Evolutionary conservation across 805 yeast genomes (phyloP).

Genomic region (Metschnikowia lunata): DNA sequence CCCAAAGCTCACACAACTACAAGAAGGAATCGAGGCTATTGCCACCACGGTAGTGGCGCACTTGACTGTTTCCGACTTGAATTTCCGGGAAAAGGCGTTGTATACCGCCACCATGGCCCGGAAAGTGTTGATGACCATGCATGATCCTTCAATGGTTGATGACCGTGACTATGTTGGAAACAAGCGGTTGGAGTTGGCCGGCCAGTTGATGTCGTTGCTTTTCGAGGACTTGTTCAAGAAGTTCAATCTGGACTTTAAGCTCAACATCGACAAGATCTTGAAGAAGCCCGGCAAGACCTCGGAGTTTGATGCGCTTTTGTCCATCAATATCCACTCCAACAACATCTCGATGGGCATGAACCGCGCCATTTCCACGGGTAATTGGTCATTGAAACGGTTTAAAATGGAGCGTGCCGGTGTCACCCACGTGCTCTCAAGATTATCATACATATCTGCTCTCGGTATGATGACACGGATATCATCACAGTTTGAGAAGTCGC

Average conservation of each 20-base stretch:
- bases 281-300: conserved; percentile 92
- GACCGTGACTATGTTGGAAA: conserved; percentile 98
- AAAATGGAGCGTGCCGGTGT: conserved; percentile 99
- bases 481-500: conserved; percentile 96
- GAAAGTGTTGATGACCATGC: conserved; percentile 92
- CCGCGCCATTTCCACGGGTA: conserved; percentile 96
- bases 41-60: conserved; percentile 97
- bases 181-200: conserved; percentile 94
- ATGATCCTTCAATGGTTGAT: conserved; percentile 92
- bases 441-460: conserved; percentile 88
- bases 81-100: conserved; percentile 89
- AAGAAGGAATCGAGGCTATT: conserved; percentile 94
- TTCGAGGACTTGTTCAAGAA: conserved; percentile 97
- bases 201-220: conserved; percentile 89
- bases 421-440: conserved; percentile 88
- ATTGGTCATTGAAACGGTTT: conserved; percentile 97
- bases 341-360: conserved; percentile 92
- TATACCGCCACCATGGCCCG: conserved; percentile 96
- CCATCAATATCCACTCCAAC: conserved; percentile 86
- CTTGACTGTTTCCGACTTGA: conserved; percentile 75
- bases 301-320: conserved; percentile 89
- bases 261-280: conserved; percentile 87
- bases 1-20: conserved; percentile 72
- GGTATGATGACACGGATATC: conserved; percentile 99
- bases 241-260: conserved; percentile 91